A percentile compares a stretch with the other conserved stretches of the same genome.
These are phyloP conservation scores for Acanthamoeba healyi DNA, from an alignment of 208 protist species.

Conservation along the genomic window DNA sequence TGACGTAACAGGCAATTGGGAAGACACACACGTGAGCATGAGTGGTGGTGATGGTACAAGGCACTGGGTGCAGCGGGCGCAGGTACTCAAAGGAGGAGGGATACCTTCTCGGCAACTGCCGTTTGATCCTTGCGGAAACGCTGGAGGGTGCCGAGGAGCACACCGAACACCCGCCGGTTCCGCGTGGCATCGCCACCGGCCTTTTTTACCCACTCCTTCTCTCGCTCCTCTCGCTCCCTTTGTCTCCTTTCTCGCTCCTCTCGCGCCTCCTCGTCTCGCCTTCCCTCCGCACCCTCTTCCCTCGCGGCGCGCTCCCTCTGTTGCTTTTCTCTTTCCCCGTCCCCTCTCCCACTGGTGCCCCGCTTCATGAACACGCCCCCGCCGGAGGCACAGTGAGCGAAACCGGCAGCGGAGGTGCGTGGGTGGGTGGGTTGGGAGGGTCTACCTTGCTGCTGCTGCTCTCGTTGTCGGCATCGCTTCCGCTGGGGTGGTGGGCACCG, in stretches of 20 bases:
- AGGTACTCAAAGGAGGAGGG: too few relatives aligned
- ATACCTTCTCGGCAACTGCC: constrained; percentile 15
- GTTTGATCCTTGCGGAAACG: constrained; percentile 27
- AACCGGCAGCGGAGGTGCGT: too few relatives aligned
- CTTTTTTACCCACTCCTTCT: constrained; percentile 49
- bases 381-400: too few relatives aligned
- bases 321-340: background rate
- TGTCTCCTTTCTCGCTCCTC: background rate
- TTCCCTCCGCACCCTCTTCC: background rate
- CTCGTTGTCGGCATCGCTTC: background rate
- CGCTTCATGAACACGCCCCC: too few relatives aligned
- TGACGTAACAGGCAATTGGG: too few relatives aligned
- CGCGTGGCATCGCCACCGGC: background rate
- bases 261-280: background rate
- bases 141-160: constrained; percentile 11
- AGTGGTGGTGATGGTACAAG: too few relatives aligned
- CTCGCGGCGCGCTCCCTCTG: too few relatives aligned
- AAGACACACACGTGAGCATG: too few relatives aligned
- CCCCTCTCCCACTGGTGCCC: background rate
- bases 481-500: background rate
- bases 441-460: background rate
- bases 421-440: too few relatives aligned
- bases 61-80: too few relatives aligned
- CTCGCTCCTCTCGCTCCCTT: constrained; percentile 6
- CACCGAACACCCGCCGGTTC: background rate